These are phyloP conservation scores for Candolleomyces aberdarensis DNA, from an alignment of 768 basidiomycete genomes.

Conservation along the genomic window DNA sequence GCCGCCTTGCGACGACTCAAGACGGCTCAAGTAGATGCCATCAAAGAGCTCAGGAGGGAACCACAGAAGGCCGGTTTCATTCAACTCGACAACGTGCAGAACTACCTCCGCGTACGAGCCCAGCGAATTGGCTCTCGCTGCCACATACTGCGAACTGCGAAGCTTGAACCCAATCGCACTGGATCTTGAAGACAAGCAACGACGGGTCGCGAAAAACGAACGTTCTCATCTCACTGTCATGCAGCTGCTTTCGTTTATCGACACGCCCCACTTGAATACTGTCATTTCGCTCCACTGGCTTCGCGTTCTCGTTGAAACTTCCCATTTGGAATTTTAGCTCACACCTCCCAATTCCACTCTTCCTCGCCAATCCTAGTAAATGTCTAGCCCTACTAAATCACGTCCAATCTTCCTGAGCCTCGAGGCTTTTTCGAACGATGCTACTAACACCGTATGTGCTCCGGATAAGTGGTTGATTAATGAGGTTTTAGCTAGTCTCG, in stretches of 20 bases:
- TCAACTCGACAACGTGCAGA: not conserved
- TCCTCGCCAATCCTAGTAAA: too few relatives aligned
- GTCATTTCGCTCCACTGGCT: conserved; percentile 25
- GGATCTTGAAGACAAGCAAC: conserved; percentile 19
- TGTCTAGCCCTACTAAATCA: too few relatives aligned
- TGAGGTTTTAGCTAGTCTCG: too few relatives aligned
- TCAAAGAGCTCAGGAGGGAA: not conserved
- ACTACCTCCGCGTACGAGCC: not conserved
- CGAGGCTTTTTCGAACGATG: too few relatives aligned
- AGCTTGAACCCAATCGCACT: conserved; percentile 12
- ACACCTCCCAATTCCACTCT: too few relatives aligned
- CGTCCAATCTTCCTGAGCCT: too few relatives aligned
- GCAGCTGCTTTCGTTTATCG: conserved; percentile 19
- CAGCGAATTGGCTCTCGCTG: not conserved
- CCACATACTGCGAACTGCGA: not conserved
- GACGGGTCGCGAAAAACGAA: conserved; percentile 2
- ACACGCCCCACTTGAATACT: conserved; percentile 19
- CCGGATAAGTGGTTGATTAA: too few relatives aligned
- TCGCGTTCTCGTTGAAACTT: conserved; percentile 15
- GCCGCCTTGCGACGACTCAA: not conserved
- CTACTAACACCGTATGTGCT: too few relatives aligned
- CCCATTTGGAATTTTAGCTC: too few relatives aligned
- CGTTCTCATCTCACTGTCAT: conserved; percentile 18
- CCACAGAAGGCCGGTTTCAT: not conserved
- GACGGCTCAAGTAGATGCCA: not conserved